Evolutionary conservation across 352 stramenopile genomes (phyloP), one percentile per base, ranked within the genome.

Genomic region (Pythium phragmiticola): DNA sequence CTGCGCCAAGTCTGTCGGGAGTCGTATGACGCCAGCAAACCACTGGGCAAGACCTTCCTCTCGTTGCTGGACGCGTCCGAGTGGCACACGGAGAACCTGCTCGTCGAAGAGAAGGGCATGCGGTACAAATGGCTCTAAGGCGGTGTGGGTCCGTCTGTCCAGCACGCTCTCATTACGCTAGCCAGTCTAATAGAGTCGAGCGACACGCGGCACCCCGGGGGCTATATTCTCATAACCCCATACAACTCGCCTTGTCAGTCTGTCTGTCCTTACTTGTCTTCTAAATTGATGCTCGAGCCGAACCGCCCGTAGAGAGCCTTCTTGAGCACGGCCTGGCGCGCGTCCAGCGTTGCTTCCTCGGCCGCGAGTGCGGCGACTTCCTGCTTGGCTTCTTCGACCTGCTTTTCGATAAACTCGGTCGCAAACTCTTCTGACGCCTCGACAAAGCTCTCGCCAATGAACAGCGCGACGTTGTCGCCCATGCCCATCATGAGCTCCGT

Each of bases 401-500:
- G 78, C 71, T 85, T 84, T 74, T 98, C 94, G 37, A 97, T 88
- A 70, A 95, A 98, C 72, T 98, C 91, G 33, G 94, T 96, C 21
- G 95, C 95, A 46, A 88, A 92, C 36, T 99, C 96, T 75, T 99
- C 96, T 0, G 87, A 89, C 23, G 84, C 73, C 74, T 98, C 86
- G 58, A 99, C 88, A 66, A 99, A 99, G 52, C 94, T 94, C 72
- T 99, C 96, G 39, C 97, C 97, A 69, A 98, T 90, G 74, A 98
- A 92, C 48, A 98, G 69, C 67, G 89, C 75, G 48, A 94, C 85
- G 52, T 89, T 82, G 66, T 92, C 86, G 66, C 86, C 87, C 51
- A 95, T 86, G 55, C 83, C 85, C 92, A 98, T 98, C 95, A 98
- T 98, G 41, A 99, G 84, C 84, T 99, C 97, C 61, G 96, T 98